Base-by-base conservation (phyloP, 106 monocot species). In the Apostasia shenzhenica region DNA sequence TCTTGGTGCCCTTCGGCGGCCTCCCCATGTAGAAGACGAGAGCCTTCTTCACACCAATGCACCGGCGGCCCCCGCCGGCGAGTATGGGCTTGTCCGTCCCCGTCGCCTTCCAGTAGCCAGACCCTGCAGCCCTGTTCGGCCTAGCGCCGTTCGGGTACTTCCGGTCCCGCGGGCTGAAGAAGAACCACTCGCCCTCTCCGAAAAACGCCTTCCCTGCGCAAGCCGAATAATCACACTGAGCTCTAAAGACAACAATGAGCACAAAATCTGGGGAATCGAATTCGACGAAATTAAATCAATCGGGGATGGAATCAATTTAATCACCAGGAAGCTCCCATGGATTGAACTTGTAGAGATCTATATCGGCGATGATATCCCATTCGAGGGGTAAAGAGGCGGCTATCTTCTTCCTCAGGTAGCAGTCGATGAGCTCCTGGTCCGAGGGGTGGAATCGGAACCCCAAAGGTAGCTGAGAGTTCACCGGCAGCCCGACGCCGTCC, bases 321-420 rank as follows among this genome's bases (percentile, higher is more conserved):
- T 64, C 53, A 73, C 73, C 65, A 56, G 73, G 73, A 56, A 73
- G 73, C 2, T 73, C 64, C 73, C 73, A 73, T 1, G 64, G 73
- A 55, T 73, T 65, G 65, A 65, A 73, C 64, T 73, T 73, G 42
- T 73, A 73, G 43, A 73, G n/a, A 47, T 73, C 65, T 8, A 73
- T 47, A 43, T 73, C 73, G 0, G 73, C 73, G 37, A 73, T 65
- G 13, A 73, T 65, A 2, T 63, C 54, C 26, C 64, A 64, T 44
- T 55, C 47, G 5, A 37, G 40, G 54, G 73, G 54, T 45, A 38
- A 5, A 46, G 45, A 64, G 10, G 44, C 42, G 38, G 55, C 6
- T 14, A 65, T 51, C 64, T 73, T 73, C 6, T 55, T 73, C 9
- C 46, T 64, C 73, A 73, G 41, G 55, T 73, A 73, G 14, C 64